Evolutionary conservation across 2,329 filamentous ascomycete species (phyloP).

Genomic region (Ramichloridium luteum): DNA sequence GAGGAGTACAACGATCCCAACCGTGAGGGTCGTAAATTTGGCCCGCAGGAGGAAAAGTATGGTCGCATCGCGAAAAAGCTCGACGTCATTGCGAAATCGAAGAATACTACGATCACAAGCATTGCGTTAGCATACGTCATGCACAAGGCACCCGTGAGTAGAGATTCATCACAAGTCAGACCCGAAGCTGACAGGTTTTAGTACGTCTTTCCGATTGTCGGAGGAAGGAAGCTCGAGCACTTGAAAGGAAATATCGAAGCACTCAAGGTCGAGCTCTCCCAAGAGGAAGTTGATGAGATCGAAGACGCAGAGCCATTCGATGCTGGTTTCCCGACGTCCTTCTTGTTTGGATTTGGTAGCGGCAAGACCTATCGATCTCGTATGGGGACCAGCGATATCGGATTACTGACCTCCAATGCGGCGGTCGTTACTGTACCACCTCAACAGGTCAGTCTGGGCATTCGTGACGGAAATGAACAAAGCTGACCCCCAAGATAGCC

Average conservation of each 20-base stretch:
- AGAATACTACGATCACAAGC: slow-evolving; percentile 43
- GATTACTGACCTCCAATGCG: too few species aligned
- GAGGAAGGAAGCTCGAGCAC: slow-evolving; percentile 57
- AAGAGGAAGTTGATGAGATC: slow-evolving; percentile 53
- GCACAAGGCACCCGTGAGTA: slow-evolving; percentile 46
- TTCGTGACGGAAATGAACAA: too few species aligned
- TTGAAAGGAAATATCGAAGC: slow-evolving; percentile 59
- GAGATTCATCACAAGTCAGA: too few species aligned
- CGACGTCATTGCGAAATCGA: slow-evolving; percentile 46
- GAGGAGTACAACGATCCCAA: slow-evolving; percentile 19
- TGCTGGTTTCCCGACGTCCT: slow-evolving; percentile 56
- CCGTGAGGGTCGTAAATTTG: slow-evolving; percentile 26
- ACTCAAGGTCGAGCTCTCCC: slow-evolving; percentile 45
- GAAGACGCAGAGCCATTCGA: slow-evolving; percentile 52
- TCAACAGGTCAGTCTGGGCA: too few species aligned
- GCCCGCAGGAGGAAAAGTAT: slow-evolving; percentile 30
- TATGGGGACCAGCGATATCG: too few species aligned
- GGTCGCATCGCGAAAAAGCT: slow-evolving; percentile 44
- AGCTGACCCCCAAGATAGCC: too few species aligned
- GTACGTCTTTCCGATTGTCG: slow-evolving; percentile 58
- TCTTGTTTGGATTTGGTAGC: too few species aligned
- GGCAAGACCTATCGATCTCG: too few species aligned
- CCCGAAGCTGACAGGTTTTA: too few species aligned
- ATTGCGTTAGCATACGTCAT: slow-evolving; percentile 57
- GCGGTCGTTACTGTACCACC: too few species aligned